phyloP scores from a whole-genome alignment of 345 rosid species.

The Hibiscus tridactylites region DNA sequence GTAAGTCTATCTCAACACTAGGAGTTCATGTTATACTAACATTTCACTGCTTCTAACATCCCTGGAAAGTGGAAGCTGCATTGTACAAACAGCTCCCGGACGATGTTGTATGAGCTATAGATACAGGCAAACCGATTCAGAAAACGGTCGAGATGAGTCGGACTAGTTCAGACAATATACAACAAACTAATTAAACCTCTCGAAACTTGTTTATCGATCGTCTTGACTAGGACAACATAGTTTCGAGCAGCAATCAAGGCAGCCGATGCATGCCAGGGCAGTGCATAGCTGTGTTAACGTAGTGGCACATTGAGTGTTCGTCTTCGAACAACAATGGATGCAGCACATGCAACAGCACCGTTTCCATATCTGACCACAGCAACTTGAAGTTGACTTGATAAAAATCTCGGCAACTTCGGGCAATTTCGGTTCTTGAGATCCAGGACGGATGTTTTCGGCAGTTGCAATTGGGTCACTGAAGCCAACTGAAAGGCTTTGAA shows the following conservation, averaged over 20 bases:
- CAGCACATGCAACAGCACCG: conserved; percentile 85
- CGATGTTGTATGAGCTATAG: neutral
- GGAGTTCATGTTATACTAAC: no score
- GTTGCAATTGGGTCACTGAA: conserved; percentile 69
- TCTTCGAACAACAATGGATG: conserved; percentile 56
- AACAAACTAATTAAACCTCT: neutral
- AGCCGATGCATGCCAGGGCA: conserved; percentile 66
- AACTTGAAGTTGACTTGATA: conserved; percentile 52
- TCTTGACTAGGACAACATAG: conserved; percentile 56
- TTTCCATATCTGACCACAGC: conserved; percentile 16
- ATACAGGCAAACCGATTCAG: conserved; percentile 19
- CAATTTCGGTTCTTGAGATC: conserved; percentile 36
- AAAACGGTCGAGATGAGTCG: conserved; percentile 24
- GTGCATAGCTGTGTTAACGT: conserved; percentile 54
- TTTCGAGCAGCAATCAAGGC: conserved; percentile 64
- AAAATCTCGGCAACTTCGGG: conserved; percentile 80
- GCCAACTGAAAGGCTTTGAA: conserved; percentile 45
- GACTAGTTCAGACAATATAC: neutral
- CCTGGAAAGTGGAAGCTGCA: no score
- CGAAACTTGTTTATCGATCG: neutral
- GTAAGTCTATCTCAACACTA: no score
- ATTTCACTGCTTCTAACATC: no score
- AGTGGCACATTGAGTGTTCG: conserved; percentile 57
- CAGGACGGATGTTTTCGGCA: conserved; percentile 51
- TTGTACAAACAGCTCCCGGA: neutral